phyloP scores from a whole-genome alignment of 192 early-diverging fungal genomes.

The Coemansia sp. region DNA sequence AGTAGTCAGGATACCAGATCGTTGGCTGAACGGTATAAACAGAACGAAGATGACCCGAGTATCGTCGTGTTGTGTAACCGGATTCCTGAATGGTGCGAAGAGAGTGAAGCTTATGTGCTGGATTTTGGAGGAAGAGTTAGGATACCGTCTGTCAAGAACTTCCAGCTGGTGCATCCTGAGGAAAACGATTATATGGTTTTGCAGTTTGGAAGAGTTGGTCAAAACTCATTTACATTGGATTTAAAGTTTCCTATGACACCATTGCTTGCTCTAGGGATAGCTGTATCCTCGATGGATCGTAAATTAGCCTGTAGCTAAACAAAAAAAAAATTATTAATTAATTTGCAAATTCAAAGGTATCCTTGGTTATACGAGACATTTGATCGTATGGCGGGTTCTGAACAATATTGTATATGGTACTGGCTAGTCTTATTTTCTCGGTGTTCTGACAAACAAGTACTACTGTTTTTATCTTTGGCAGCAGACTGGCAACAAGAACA shows the following conservation, averaged over 20 bases:
- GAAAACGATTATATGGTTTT: constrained; percentile 91
- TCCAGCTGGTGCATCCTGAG: constrained; percentile 91
- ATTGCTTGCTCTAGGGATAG: constrained; percentile 87
- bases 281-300: constrained; percentile 84
- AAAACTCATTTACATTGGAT: constrained; percentile 86
- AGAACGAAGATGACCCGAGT: constrained; percentile 49
- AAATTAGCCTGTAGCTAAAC: constrained; percentile 79
- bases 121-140: constrained; percentile 91
- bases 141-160: constrained; percentile 92
- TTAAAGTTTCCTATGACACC: constrained; percentile 88
- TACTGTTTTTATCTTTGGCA: too few relatives aligned
- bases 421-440: too few relatives aligned
- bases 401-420: too few relatives aligned
- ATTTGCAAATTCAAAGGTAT: background rate
- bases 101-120: constrained; percentile 84
- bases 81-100: constrained; percentile 90
- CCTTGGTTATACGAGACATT: too few relatives aligned
- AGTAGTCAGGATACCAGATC: background rate
- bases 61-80: constrained; percentile 86
- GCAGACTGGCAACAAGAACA: too few relatives aligned
- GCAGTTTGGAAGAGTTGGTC: constrained; percentile 85
- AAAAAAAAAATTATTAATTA: background rate
- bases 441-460: too few relatives aligned
- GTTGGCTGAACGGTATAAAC: constrained; percentile 12
- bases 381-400: too few relatives aligned